A percentile compares a stretch with the other conserved stretches of the same genome.
phyloP scores from a whole-genome alignment of 352 stramenopile species.

The Phytophthora gonapodyides region DNA sequence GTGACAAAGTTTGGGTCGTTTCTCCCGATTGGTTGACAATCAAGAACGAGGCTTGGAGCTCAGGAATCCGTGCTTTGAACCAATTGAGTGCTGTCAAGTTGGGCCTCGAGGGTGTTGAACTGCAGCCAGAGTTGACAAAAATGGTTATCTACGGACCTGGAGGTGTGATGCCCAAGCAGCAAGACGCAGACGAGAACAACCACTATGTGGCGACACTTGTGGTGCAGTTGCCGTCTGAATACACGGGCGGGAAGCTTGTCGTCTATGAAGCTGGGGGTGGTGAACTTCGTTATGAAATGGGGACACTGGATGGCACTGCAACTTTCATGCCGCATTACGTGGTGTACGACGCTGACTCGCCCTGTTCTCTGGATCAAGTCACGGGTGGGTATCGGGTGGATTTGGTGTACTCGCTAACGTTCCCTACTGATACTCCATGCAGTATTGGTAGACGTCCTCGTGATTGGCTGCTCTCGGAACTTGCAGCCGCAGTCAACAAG shows the following conservation, averaged over 20 bases:
- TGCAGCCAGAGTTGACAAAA: conserved; percentile 6
- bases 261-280: background rate
- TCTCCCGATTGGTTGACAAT: conserved; percentile 7
- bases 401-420: conserved; percentile 9
- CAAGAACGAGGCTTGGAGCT: conserved; percentile 14
- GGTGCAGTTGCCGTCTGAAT: conserved; percentile 13
- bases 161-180: background rate
- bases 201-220: conserved; percentile 10
- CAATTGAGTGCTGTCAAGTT: conserved; percentile 9
- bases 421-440: background rate
- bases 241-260: conserved; percentile 2
- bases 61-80: conserved; percentile 8
- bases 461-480: background rate
- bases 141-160: conserved; percentile 14
- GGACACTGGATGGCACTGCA: background rate
- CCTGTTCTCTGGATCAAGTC: conserved; percentile 7
- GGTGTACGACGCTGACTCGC: conserved; percentile 3
- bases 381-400: conserved; percentile 14
- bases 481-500: conserved; percentile 8
- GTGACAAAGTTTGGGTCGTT: conserved; percentile 9
- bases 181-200: background rate
- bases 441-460: background rate
- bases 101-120: conserved; percentile 6
- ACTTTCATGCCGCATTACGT: conserved; percentile 7
- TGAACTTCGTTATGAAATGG: background rate